Conservation (phyloP, 257 asterid species). For the Solanum bulbocastanum region DNA sequence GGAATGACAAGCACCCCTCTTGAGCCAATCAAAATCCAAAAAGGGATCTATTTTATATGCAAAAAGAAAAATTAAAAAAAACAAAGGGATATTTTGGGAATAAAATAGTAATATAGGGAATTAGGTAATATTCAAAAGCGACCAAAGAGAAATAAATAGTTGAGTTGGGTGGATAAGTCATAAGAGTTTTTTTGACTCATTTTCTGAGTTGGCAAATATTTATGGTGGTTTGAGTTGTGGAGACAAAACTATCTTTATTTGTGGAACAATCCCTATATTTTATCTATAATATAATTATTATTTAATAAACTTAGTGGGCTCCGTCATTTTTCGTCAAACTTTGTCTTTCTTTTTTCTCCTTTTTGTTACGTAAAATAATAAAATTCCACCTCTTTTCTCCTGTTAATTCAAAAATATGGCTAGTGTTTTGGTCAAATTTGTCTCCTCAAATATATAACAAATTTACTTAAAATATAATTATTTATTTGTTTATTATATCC, state of each 20-base stretch:
- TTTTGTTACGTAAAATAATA: not conserved
- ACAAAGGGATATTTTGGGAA: not conserved
- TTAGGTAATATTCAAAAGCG: not conserved
- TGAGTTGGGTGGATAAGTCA: not conserved
- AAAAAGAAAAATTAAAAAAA: not conserved
- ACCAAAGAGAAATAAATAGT: not conserved
- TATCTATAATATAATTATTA: not conserved
- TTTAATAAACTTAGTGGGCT: not conserved
- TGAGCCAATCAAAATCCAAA: not conserved
- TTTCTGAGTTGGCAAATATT: not conserved
- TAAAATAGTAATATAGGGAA: not conserved
- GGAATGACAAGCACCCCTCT: not conserved
- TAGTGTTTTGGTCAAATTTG: not conserved
- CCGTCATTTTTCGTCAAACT: not conserved
- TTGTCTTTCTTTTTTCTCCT: not conserved
- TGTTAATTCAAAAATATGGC: not conserved
- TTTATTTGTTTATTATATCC: too few relatives aligned
- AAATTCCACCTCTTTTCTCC: not conserved
- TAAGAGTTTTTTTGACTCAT: not conserved
- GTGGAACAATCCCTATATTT: not conserved
- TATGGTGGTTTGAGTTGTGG: slow-evolving; percentile 11
- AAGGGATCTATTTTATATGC: not conserved
- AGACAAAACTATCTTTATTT: not conserved
- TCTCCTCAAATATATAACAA: not conserved
- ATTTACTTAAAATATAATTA: not conserved